Conservation (phyloP, 345 rosid genomes). For the Crucihimalaya himalaica region DNA sequence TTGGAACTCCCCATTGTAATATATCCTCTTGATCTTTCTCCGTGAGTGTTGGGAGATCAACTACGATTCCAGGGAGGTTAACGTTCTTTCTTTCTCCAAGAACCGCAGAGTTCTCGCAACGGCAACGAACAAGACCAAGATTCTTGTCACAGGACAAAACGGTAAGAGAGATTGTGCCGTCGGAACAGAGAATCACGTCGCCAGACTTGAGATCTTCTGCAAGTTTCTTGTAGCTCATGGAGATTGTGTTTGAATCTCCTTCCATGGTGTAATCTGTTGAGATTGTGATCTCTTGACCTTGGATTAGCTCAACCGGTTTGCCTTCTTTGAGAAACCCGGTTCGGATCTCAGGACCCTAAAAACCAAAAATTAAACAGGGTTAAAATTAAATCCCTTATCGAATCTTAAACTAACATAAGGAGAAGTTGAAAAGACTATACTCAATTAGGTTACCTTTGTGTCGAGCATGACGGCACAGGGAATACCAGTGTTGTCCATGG, state of each 20-base stretch:
- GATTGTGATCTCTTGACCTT: constrained; percentile 63
- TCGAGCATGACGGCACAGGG: constrained; percentile 92
- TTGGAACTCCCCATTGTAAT: constrained; percentile 60
- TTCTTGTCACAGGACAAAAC: constrained; percentile 50
- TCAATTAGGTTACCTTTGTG: constrained; percentile 52
- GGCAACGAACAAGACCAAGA: constrained; percentile 51
- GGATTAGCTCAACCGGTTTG: constrained; percentile 53
- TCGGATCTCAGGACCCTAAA: constrained; percentile 70
- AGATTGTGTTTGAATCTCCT: constrained; percentile 57
- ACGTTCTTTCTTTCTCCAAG: constrained; percentile 69
- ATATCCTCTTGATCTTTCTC: constrained; percentile 64
- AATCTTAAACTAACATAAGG: not conserved
- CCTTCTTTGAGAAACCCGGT: constrained; percentile 65
- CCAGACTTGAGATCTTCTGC: constrained; percentile 55
- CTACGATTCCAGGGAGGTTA: constrained; percentile 64
- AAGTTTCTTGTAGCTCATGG: constrained; percentile 65
- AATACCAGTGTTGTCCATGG: constrained; percentile 45
- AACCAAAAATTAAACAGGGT: constrained; percentile 12
- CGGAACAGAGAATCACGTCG: constrained; percentile 55
- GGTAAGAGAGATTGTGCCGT: constrained; percentile 56
- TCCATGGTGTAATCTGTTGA: constrained; percentile 41
- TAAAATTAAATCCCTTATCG: not conserved
- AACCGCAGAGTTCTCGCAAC: constrained; percentile 57
- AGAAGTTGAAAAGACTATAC: not conserved
- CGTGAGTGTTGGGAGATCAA: constrained; percentile 64